Evolutionary conservation across 2,329 filamentous ascomycete species (phyloP), one percentile per base, ranked within the genome.

Genomic region (Zymoseptoria crescenta): DNA sequence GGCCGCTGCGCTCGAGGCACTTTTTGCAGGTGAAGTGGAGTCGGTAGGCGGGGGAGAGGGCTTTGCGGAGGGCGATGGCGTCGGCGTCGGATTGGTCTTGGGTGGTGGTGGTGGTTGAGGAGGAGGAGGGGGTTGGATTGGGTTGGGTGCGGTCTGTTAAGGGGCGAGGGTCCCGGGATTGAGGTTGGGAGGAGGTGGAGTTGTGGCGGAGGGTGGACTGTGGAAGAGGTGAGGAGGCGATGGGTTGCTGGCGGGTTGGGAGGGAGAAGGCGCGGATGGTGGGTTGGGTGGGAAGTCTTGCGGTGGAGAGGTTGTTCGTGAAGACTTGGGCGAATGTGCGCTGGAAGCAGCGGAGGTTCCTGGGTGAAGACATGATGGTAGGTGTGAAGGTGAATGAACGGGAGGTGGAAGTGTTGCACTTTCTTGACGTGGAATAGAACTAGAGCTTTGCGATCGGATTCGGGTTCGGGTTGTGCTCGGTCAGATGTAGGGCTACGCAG

Each of bases 21-120:
- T 71, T 69, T 60, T 88, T 86, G 81, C 94, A 99, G 66, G 94
- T 99, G 74, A 99, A 96, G 54, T 86, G 89, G 64, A 99, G 81
- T 67, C 91, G 82, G 76, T 97, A 99, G 59, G 89, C 84, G 1
- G 90, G 90, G 41, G 77, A 73, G 58, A 77, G 72, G 6, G 72
- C 68, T 59, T 66, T 84, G 71, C 61, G 75, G 63, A 61, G 74
- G 67, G 62, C 75, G 69, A 62, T 74, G 69, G 55, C 70, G 59
- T 66, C 71, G 65, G 64, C 60, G 51, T 65, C 58, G 60, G 54
- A 48, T 62, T 72, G 65, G 60, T n/a, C 51, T 55, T 57, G 29
- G 10, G 48, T 41, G 8, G 60, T 57, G 10, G 59, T 54, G n/a
- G 65, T 60, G 8, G 65, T 62, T 45, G 35, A 24, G 24, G 24